Evolutionary conservation across 257 asterid species (phyloP).

Genomic region (Orobanche coerulescens): DNA sequence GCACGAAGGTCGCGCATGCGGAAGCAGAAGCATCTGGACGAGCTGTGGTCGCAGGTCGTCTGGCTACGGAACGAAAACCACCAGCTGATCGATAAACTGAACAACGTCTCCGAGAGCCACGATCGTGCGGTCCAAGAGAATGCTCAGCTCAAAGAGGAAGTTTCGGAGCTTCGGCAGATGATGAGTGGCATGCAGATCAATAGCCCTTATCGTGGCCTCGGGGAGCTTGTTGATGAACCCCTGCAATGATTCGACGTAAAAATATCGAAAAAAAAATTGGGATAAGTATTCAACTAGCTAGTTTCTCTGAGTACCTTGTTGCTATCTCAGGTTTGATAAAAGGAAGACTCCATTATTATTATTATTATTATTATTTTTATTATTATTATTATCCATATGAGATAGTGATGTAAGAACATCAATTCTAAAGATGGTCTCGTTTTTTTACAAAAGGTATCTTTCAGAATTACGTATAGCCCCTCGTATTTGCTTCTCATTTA

Average conservation of each 20-base stretch:
- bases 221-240: constrained; percentile 39
- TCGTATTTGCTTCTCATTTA: background rate
- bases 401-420: constrained; percentile 14
- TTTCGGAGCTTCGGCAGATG: constrained; percentile 61
- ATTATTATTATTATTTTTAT: background rate
- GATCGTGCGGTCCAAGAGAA: constrained; percentile 49
- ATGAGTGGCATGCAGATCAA: constrained; percentile 45
- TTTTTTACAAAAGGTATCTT: background rate
- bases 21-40: constrained; percentile 74
- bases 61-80: constrained; percentile 76
- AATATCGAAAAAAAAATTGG: constrained; percentile 6
- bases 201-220: constrained; percentile 39
- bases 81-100: constrained; percentile 52
- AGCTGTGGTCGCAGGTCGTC: constrained; percentile 81
- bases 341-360: background rate
- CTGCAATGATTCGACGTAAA: constrained; percentile 28
- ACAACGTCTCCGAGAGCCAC: constrained; percentile 46
- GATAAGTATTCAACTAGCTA: constrained; percentile 1
- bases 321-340: background rate
- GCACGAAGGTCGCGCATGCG: constrained; percentile 88
- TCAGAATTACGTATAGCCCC: background rate
- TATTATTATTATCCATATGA: constrained; percentile 12
- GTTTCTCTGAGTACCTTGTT: constrained; percentile 13
- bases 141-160: constrained; percentile 56
- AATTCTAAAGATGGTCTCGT: too few species aligned